A percentile compares a stretch with the other conserved stretches of the same genome.
These are phyloP conservation scores for Harringtonia lauricola DNA, from an alignment of 2,329 filamentous ascomycete species.

Conservation along the genomic window DNA sequence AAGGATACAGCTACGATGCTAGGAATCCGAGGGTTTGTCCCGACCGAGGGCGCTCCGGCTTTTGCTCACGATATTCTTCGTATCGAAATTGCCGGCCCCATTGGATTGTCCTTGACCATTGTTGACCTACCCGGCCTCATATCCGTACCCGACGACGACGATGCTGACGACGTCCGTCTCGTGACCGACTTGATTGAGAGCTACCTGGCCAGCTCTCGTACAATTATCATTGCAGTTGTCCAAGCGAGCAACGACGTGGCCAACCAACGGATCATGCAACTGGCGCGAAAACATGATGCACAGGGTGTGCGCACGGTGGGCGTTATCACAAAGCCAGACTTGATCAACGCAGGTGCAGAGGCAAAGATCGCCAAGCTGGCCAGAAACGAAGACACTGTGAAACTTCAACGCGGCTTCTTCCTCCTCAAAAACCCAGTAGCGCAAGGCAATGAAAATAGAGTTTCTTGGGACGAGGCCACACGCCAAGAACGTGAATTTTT, in stretches of 20 bases:
- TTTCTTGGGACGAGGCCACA: too few relatives aligned
- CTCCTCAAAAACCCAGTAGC: too few relatives aligned
- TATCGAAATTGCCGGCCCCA: constrained; percentile 34
- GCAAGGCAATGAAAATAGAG: too few relatives aligned
- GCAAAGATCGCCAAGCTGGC: constrained; percentile 22
- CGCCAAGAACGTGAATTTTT: too few relatives aligned
- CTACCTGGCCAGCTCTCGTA: constrained; percentile 48
- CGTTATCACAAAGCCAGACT: constrained; percentile 47
- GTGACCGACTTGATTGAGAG: constrained; percentile 27
- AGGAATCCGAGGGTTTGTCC: too few relatives aligned
- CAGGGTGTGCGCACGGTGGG: constrained; percentile 37
- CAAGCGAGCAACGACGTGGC: constrained; percentile 36
- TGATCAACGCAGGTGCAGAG: constrained; percentile 26
- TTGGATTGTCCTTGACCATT: constrained; percentile 40
- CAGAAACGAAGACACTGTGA: constrained; percentile 18
- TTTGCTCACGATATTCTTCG: constrained; percentile 35
- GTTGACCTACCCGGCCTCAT: constrained; percentile 43
- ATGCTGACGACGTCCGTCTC: constrained; percentile 17
- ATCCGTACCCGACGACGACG: constrained; percentile 16
- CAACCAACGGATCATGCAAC: constrained; percentile 38
- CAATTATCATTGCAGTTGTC: constrained; percentile 46
- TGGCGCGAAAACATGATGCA: constrained; percentile 30
- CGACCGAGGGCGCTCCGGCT: constrained; percentile 4
- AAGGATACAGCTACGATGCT: too few relatives aligned
- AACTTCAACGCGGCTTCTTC: constrained; percentile 27